Evolutionary conservation across 2,329 filamentous ascomycete species (phyloP).

Genomic region (Fusarium armeniacum): DNA sequence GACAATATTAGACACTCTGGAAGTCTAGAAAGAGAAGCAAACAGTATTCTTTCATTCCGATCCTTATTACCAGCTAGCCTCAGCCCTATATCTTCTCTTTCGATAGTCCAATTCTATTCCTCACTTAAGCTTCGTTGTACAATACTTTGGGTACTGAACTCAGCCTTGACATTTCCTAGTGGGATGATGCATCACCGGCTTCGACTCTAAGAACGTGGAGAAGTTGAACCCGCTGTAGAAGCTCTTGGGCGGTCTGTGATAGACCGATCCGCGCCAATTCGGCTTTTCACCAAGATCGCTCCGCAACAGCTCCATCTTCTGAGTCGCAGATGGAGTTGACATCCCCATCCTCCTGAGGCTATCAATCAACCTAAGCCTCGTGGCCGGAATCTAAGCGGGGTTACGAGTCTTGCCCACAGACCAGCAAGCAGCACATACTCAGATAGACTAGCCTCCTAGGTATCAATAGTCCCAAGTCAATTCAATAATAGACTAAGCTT

Average conservation of each 20-base stretch:
- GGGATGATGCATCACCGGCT: background rate
- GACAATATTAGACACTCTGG: background rate
- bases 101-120: background rate
- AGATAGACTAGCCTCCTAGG: background rate
- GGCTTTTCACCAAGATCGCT: background rate
- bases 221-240: background rate
- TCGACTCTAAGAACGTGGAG: background rate
- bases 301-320: background rate
- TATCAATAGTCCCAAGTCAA: background rate
- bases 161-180: background rate
- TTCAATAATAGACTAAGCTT: background rate
- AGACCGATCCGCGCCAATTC: background rate
- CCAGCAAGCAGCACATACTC: background rate
- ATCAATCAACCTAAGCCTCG: background rate
- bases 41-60: accelerated
- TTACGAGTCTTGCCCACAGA: background rate
- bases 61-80: background rate
- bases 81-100: background rate
- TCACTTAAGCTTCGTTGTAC: background rate
- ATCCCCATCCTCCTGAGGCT: background rate
- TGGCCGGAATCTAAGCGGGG: background rate
- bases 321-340: background rate
- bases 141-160: background rate
- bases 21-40: background rate
- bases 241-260: background rate